Conservation (phyloP, 805 yeast species). For the Myxozyma geophila region DNA sequence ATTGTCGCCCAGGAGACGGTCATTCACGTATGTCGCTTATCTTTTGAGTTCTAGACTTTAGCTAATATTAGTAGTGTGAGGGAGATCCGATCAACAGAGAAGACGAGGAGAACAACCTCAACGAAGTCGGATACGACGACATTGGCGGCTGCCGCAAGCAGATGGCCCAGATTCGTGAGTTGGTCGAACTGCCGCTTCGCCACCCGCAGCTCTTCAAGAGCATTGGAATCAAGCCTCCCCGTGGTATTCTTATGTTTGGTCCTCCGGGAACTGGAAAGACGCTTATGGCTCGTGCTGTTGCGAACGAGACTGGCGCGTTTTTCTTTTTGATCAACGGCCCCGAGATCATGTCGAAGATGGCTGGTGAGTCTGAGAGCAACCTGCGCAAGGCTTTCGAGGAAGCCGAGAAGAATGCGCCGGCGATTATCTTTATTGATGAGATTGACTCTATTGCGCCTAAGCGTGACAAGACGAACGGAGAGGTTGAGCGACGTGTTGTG, state of each 20-base stretch:
- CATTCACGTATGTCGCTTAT: conserved; percentile 58
- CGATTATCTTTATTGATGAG: conserved; percentile 97
- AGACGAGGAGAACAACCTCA: conserved; percentile 94
- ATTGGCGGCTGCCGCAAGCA: conserved; percentile 99
- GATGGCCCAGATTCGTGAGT: conserved; percentile 98
- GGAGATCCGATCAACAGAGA: conserved; percentile 99
- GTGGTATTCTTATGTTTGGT: conserved; percentile 97
- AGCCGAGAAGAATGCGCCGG: conserved; percentile 98
- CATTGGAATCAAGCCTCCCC: conserved; percentile 98
- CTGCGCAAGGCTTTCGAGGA: conserved; percentile 98
- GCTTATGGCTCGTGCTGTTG: conserved; percentile 99
- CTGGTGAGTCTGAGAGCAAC: conserved; percentile 98
- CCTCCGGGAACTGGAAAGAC: conserved; percentile 99
- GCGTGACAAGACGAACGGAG: conserved; percentile 99
- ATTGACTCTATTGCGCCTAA: conserved; percentile 99
- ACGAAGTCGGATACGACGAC: conserved; percentile 98
- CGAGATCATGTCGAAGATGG: conserved; percentile 99
- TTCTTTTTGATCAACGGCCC: conserved; percentile 98
- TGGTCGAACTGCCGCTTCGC: conserved; percentile 96
- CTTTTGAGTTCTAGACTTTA: not conserved
- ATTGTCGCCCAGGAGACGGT: conserved; percentile 98
- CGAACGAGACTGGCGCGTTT: conserved; percentile 98
- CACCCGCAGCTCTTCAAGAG: conserved; percentile 98
- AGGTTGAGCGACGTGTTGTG: conserved; percentile 98
- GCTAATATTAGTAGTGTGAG: conserved; percentile 59